A percentile compares a stretch with the other conserved stretches of the same genome.
Conservation (phyloP, 2,329 filamentous ascomycete species). For the Stachybotrys elegans region DNA sequence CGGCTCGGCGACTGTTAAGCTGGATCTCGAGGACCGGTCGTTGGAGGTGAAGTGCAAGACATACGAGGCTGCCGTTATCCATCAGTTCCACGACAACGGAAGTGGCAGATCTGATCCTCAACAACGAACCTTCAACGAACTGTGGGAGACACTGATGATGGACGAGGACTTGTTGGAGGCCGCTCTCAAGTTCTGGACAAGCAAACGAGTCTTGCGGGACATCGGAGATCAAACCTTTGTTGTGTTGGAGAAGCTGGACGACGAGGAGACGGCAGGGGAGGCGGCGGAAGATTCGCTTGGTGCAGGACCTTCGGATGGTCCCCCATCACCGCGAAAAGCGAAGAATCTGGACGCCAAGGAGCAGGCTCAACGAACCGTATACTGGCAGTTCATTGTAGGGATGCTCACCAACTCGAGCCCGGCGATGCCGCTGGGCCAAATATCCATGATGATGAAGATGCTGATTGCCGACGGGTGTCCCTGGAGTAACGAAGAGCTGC, state of each 20-base stretch:
- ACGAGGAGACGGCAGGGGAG: constrained; percentile 26
- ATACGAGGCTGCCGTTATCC: constrained; percentile 83
- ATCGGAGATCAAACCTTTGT: constrained; percentile 49
- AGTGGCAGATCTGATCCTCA: constrained; percentile 19
- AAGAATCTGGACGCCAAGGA: constrained; percentile 60
- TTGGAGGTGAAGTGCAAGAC: constrained; percentile 69
- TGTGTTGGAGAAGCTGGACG: constrained; percentile 62
- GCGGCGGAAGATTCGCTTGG: constrained; percentile 13
- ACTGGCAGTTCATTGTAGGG: constrained; percentile 87
- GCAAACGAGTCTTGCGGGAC: constrained; percentile 60
- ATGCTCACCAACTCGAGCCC: constrained; percentile 91
- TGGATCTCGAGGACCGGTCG: constrained; percentile 77
- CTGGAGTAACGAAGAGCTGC: constrained; percentile 83
- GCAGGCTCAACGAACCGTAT: constrained; percentile 57
- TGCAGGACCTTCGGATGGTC: constrained; percentile 17
- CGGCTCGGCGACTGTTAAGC: constrained; percentile 72
- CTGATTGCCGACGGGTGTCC: constrained; percentile 82
- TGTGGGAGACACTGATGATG: constrained; percentile 60
- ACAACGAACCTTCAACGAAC: constrained; percentile 44
- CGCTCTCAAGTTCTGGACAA: constrained; percentile 68
- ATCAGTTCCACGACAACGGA: constrained; percentile 62
- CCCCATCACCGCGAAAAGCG: constrained; percentile 43
- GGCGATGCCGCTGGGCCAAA: constrained; percentile 73
- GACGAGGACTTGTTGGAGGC: constrained; percentile 65
- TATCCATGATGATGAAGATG: constrained; percentile 94